These are phyloP conservation scores for Phlebiopsis flavidoalba DNA, from an alignment of 768 basidiomycete genomes.

Conservation along the genomic window DNA sequence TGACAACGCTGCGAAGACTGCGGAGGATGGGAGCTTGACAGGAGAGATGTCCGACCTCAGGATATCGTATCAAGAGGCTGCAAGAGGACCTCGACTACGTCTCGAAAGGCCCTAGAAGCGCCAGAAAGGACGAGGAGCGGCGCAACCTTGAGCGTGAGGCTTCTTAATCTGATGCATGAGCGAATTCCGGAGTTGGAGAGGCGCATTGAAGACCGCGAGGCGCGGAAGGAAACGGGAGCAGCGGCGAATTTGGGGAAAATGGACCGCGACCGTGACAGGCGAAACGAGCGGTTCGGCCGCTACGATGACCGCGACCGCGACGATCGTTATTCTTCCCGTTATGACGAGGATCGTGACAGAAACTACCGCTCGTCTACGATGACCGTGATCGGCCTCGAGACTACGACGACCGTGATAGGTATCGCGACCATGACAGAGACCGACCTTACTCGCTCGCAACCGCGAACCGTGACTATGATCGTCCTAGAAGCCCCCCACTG, in stretches of 20 bases:
- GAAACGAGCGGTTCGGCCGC: slow-evolving; percentile 77
- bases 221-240: slow-evolving; percentile 70
- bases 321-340: slow-evolving; percentile 17
- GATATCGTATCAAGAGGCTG: slow-evolving; percentile 78
- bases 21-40: slow-evolving; percentile 85
- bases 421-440: slow-evolving; percentile 31
- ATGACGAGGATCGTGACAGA: slow-evolving; percentile 30
- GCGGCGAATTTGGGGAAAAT: slow-evolving; percentile 61
- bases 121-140: slow-evolving; percentile 79
- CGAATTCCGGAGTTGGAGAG: slow-evolving; percentile 87
- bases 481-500: slow-evolving; percentile 31
- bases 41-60: slow-evolving; percentile 84
- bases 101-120: slow-evolving; percentile 64
- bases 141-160: slow-evolving; percentile 83
- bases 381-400: slow-evolving; percentile 43
- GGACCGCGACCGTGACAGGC: slow-evolving; percentile 71
- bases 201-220: slow-evolving; percentile 74
- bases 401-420: slow-evolving; percentile 34
- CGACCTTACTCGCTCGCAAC: slow-evolving; percentile 31
- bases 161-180: slow-evolving; percentile 83
- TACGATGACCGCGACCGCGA: slow-evolving; percentile 41
- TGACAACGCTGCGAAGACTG: slow-evolving; percentile 54
- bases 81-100: slow-evolving; percentile 91
- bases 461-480: slow-evolving; percentile 26
- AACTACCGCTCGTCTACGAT: slow-evolving; percentile 25